These are phyloP conservation scores for Penicillium bialowiezense DNA, from an alignment of 495 filamentous ascomycete genomes.

Conservation along the genomic window DNA sequence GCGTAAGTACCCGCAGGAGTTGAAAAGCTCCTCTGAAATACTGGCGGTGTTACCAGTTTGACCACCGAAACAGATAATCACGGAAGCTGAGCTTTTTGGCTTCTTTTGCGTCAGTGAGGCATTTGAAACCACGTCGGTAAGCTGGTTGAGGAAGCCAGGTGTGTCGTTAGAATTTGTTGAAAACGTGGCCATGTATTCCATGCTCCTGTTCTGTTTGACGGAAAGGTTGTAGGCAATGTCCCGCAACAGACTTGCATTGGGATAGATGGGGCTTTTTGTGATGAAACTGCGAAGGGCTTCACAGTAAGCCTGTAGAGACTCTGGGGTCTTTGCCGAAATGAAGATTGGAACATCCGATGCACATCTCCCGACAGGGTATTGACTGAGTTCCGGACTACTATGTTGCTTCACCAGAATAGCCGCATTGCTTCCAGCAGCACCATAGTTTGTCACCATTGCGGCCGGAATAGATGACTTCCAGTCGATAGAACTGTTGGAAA, in stretches of 20 bases:
- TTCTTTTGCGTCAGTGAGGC: too few species aligned
- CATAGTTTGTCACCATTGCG: slow-evolving; percentile 49
- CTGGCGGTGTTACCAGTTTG: too few species aligned
- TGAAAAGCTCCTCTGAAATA: too few species aligned
- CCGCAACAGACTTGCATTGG: not conserved
- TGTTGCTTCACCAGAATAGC: slow-evolving; percentile 34
- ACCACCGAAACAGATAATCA: slow-evolving; percentile 55
- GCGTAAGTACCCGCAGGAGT: too few species aligned
- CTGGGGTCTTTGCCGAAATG: not conserved
- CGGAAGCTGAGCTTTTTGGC: slow-evolving; percentile 5
- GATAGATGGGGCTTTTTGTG: not conserved
- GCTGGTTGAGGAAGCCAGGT: not conserved
- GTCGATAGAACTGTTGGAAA: slow-evolving; percentile 23
- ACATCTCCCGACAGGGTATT: too few species aligned
- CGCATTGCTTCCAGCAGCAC: slow-evolving; percentile 45
- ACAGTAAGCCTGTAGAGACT: not conserved
- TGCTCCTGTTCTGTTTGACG: not conserved
- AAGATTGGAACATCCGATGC: not conserved
- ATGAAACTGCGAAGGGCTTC: not conserved
- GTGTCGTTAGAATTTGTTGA: not conserved
- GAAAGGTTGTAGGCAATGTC: slow-evolving; percentile 1
- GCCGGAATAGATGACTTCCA: slow-evolving; percentile 34
- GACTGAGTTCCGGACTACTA: not conserved
- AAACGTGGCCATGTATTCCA: not conserved
- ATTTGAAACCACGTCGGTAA: too few species aligned